phyloP scores from a whole-genome alignment of 1,284 basidiomycete genomes.

The Inonotus hispidus region DNA sequence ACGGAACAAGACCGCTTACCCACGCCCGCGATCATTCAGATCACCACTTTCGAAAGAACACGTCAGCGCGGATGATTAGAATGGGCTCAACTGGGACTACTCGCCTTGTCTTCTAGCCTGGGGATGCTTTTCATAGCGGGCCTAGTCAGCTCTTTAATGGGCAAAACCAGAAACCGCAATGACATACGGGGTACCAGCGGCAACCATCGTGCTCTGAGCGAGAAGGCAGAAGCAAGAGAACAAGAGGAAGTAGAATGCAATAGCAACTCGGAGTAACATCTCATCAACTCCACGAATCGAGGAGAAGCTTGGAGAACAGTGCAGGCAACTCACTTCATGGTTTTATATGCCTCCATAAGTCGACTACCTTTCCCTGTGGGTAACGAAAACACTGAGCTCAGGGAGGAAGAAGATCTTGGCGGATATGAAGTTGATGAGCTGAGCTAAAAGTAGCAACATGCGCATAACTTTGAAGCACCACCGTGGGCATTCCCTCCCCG shows the following conservation, averaged over 20 bases:
- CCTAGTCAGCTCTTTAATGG: background rate
- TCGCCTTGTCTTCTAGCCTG: slow-evolving; percentile 2
- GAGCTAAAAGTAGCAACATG: background rate
- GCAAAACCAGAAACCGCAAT: background rate
- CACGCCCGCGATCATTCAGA: background rate
- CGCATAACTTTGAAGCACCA: background rate
- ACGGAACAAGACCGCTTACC: slow-evolving; percentile 4
- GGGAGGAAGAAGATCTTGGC: background rate
- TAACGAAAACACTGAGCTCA: background rate
- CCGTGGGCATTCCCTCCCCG: slow-evolving; percentile 1
- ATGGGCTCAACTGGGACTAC: background rate
- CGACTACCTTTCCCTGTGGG: background rate
- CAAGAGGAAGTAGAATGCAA: background rate
- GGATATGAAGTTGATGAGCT: background rate
- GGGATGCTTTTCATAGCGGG: background rate
- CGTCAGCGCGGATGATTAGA: background rate
- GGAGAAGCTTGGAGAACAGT: background rate
- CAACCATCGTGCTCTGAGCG: background rate
- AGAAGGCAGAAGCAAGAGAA: background rate
- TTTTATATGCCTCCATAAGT: background rate
- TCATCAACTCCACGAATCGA: no score
- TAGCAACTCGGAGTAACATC: background rate
- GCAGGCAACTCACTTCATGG: background rate
- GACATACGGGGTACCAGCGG: background rate
- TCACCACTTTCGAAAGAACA: background rate